phyloP scores from a whole-genome alignment of 306 rosid genomes.

The Gastrolobium villosum region DNA sequence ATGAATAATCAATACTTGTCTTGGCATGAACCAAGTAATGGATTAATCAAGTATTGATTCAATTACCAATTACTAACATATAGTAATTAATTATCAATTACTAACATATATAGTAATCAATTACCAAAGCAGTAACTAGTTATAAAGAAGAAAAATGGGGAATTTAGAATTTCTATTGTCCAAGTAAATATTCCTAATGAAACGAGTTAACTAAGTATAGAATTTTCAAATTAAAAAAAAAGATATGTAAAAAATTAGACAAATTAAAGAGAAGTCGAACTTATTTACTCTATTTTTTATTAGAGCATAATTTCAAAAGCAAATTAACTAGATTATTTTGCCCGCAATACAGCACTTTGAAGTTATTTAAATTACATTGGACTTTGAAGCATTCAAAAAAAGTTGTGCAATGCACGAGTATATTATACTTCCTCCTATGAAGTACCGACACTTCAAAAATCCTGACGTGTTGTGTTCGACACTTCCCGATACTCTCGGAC shows the following conservation, averaged over 20 bases:
- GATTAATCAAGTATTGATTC: too few species aligned
- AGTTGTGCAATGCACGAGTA: conserved; percentile 41
- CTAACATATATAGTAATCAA: too few species aligned
- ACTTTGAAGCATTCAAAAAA: conserved; percentile 49
- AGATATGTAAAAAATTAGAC: neutral
- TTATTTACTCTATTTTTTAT: too few species aligned
- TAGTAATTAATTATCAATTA: too few species aligned
- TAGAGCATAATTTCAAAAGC: neutral
- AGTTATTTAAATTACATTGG: conserved; percentile 50
- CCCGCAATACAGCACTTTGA: conserved; percentile 47
- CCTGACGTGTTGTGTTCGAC: too few species aligned
- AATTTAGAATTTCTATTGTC: neutral
- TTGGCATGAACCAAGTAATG: conserved; percentile 7
- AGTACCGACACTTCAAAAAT: too few species aligned
- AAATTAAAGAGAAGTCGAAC: too few species aligned
- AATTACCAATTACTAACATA: too few species aligned
- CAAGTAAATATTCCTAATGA: neutral
- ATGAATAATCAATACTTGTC: conserved; percentile 21
- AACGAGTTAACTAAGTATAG: too few species aligned
- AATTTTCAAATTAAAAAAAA: too few species aligned
- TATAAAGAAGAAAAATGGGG: neutral
- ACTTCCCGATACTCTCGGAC: too few species aligned
- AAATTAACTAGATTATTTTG: conserved; percentile 16
- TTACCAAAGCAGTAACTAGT: neutral
- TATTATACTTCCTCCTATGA: conserved; percentile 40